These are phyloP conservation scores for Coniochaeta sp. DNA, from an alignment of 2,329 filamentous ascomycete genomes.

Conservation along the genomic window DNA sequence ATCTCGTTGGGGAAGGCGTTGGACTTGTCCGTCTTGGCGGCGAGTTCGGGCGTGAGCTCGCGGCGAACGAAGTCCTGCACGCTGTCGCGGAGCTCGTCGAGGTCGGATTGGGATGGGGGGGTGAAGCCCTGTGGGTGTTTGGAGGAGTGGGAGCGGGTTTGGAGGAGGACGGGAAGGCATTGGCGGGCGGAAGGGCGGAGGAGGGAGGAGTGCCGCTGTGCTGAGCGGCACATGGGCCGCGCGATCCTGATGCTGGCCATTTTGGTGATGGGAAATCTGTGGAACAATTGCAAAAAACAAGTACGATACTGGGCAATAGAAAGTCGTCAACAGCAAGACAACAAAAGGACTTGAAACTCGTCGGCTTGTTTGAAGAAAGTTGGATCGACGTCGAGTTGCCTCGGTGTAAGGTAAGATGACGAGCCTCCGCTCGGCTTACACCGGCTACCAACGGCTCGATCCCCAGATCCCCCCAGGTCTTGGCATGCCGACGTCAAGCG, in stretches of 20 bases:
- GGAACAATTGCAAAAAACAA: background rate
- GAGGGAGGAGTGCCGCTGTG: constrained; percentile 14
- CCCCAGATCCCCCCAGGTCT: background rate
- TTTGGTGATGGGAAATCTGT: constrained; percentile 5
- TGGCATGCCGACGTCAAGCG: background rate
- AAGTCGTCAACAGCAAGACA: too few relatives aligned
- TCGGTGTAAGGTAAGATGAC: background rate
- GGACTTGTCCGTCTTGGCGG: constrained; percentile 70
- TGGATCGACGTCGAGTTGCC: constrained; percentile 1
- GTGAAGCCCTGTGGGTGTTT: constrained; percentile 58
- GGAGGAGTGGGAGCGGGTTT: constrained; percentile 32
- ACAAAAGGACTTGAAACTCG: too few relatives aligned
- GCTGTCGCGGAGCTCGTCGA: constrained; percentile 72
- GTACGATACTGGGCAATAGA: background rate
- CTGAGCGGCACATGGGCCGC: constrained; percentile 21
- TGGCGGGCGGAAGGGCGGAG: constrained; percentile 21
- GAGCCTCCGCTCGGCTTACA: constrained; percentile 7
- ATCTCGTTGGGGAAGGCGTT: constrained; percentile 87
- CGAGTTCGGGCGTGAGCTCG: constrained; percentile 79
- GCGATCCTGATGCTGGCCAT: constrained; percentile 35
- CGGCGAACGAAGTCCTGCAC: constrained; percentile 86
- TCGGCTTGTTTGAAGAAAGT: constrained; percentile 6
- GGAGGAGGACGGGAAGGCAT: constrained; percentile 24
- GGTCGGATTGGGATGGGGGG: constrained; percentile 63
- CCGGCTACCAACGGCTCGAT: constrained; percentile 37